Base-by-base conservation (phyloP, 768 basidiomycete species). In the Cubamyces lactineus region DNA sequence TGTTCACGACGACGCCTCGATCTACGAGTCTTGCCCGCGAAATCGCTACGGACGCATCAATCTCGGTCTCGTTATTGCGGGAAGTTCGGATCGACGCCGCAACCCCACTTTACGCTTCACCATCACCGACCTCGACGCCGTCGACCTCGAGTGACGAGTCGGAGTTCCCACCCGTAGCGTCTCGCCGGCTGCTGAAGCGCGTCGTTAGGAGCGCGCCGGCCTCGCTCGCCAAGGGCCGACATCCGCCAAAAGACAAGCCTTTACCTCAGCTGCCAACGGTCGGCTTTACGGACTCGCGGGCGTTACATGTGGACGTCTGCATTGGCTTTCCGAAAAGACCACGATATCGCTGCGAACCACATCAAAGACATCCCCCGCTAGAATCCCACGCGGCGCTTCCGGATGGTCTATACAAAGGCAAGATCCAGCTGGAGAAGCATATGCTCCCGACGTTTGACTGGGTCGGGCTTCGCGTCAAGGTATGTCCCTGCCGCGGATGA, bases 301-400 rank as follows among this genome's bases (percentile, higher is more conserved):
- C 77, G 2, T 67, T 87, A 6, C 75, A 80, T 40, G 83, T 77
- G 17, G 78, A 80, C 52, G 77, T 91, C 46, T 82, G 76, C 53
- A 81, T 88, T 47, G 89, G 89, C 1, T 91, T 91, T 66, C 86
- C 86, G 17, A 91, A 89, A 64, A 84, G 87, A 17, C 86, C 87
- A 9, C 79, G 83, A 28, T 76, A 78, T 48, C 76, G 77, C 12
- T 73, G 75, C 52, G 72, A 72, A 43, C 74, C 76, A 30, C 65
- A 71, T 41, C 72, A 76, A 45, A 62, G 71, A 42, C 83, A 84
- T 67, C 80, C 82, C 3, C 75, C 82, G 2, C 62, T 84, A 54
- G 79, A 83, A 40, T 74, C 74, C 0, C 78, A 82, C 45, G 73
- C 77, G 8, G 68, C 79, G 17, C 77, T 88, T 34, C 89, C 89